Base-by-base conservation (phyloP, 345 rosid species). In the Aethionema arabicum region DNA sequence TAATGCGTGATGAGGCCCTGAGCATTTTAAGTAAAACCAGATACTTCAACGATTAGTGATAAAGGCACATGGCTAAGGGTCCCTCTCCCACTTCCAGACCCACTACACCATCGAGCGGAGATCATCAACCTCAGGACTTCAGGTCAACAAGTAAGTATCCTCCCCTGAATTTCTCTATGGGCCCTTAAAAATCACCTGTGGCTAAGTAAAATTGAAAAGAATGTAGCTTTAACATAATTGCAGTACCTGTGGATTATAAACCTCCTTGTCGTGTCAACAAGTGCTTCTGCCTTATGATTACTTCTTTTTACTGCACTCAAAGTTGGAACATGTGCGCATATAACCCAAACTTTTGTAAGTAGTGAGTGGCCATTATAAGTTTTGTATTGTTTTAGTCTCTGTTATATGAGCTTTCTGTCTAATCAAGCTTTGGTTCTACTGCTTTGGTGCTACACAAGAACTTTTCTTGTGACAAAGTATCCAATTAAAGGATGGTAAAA, bases 121-220 rank as follows among this genome's bases (percentile, higher is more conserved):
- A 71, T 58, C 75, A 52, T 4, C 27, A 21, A 21, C 27, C 5
- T 42, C 8, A 35, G 29, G 66, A 50, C 57, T 50, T 71, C 50
- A 71, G 57, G 75, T 71, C 75, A 71, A 64, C 70, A 57, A 38
- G 75, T 58, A 58, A 71, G 61, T 37, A 10, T 52, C 33, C 52
- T 43, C 27, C 27, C 48, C 61, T 58, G 70, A 64, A 64, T 63
- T 21, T 21, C 53, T 51, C 33, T 60, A 70, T 57, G 60, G 70
- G 70, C 66, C 75, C 75, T 64, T 36, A 14, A 71, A 49, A 44
- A 43, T 71, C 75, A 58, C 65, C 55, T 70, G 65, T 64, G 59
- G 74, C 59, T 39, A 15, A 70, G 54, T 63, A 70, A 48, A 27
- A 35, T 42, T 3, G 27, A 61, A 61, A 27, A 48, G 1, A 63